Conservation (phyloP, 2,329 filamentous ascomycete genomes). For the Diaporthe longicolla region DNA sequence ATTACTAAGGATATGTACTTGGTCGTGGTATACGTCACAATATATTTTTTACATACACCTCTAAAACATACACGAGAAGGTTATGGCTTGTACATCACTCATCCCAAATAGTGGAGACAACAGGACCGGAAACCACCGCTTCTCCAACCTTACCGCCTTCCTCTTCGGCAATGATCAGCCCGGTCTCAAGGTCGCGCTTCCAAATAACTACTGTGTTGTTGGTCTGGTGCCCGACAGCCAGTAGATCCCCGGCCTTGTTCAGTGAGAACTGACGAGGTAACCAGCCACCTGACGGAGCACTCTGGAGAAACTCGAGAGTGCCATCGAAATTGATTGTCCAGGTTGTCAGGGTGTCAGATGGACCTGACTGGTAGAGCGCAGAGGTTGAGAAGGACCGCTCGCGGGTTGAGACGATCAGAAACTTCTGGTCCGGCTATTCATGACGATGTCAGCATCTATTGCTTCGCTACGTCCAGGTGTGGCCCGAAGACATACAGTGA, state of each 20-base stretch:
- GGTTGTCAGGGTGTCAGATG: slow-evolving; percentile 75
- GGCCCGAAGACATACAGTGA: slow-evolving; percentile 40
- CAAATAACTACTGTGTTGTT: slow-evolving; percentile 74
- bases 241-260: slow-evolving; percentile 73
- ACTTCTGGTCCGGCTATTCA: slow-evolving; percentile 63
- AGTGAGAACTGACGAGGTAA: slow-evolving; percentile 78
- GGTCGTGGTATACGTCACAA: neutral
- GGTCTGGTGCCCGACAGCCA: slow-evolving; percentile 77
- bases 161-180: slow-evolving; percentile 60
- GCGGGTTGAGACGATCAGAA: slow-evolving; percentile 78
- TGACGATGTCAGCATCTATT: neutral
- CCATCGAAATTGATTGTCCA: slow-evolving; percentile 70
- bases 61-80: slow-evolving; percentile 5
- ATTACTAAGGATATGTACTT: neutral
- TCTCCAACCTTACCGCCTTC: slow-evolving; percentile 45
- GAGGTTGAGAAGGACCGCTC: slow-evolving; percentile 66
- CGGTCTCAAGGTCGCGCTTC: slow-evolving; percentile 70
- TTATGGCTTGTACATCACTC: slow-evolving; percentile 24
- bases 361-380: slow-evolving; percentile 50
- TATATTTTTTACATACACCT: neutral
- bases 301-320: slow-evolving; percentile 67
- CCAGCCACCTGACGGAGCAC: slow-evolving; percentile 73
- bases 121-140: slow-evolving; percentile 42
- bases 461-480: neutral
- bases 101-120: slow-evolving; percentile 44